Evolutionary conservation across 2,329 filamentous ascomycete genomes (phyloP).

Genomic region (Aureobasidium leucospermi): DNA sequence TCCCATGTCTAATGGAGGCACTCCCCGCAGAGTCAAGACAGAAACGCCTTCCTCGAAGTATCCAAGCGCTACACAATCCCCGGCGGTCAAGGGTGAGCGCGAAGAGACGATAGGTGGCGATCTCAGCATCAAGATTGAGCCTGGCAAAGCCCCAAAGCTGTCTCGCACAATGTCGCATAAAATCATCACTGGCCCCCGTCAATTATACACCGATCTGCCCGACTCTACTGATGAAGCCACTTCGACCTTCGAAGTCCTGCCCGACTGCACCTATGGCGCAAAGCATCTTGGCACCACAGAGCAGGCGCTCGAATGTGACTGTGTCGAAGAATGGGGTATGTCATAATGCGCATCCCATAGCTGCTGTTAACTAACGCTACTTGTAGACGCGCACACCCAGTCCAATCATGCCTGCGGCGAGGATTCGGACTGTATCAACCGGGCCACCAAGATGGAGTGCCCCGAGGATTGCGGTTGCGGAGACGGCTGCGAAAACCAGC

Average conservation of each 20-base stretch:
- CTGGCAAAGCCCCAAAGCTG: constrained; percentile 61
- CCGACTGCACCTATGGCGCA: constrained; percentile 82
- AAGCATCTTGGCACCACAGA: constrained; percentile 89
- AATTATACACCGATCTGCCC: constrained; percentile 65
- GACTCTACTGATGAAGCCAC: constrained; percentile 73
- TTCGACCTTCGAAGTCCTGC: constrained; percentile 69
- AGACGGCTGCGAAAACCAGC: constrained; percentile 81
- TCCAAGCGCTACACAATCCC: constrained; percentile 28
- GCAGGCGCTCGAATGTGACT: constrained; percentile 92
- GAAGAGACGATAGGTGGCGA: constrained; percentile 54
- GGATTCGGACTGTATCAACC: constrained; percentile 97
- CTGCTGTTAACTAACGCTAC: constrained; percentile 26
- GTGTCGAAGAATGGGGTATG: constrained; percentile 90
- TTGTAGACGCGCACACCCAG: constrained; percentile 41
- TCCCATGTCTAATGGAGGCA: constrained; percentile 17
- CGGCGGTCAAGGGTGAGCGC: constrained; percentile 32
- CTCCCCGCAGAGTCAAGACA: constrained; percentile 23
- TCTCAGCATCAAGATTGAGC: constrained; percentile 56
- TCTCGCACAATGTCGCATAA: constrained; percentile 70
- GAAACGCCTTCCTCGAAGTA: not conserved
- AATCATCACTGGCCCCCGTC: constrained; percentile 52
- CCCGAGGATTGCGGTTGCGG: constrained; percentile 82
- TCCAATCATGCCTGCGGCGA: constrained; percentile 84
- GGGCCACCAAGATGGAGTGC: constrained; percentile 96
- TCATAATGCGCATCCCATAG: constrained; percentile 7